Base-by-base conservation (phyloP, 495 filamentous ascomycete species). In the Xylaria curta region DNA sequence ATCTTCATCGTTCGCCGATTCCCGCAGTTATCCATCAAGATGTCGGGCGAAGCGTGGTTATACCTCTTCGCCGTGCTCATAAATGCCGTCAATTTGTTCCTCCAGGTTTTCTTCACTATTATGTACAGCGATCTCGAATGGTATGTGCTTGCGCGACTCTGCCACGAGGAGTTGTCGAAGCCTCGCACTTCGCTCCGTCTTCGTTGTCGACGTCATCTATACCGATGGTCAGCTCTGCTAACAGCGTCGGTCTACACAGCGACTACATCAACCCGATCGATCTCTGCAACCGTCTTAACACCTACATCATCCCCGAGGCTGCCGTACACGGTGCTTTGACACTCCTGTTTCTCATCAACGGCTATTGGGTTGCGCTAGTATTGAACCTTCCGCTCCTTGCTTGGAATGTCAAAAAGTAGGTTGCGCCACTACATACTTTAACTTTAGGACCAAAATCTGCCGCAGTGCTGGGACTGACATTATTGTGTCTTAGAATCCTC, bases 221-320 rank as follows among this genome's bases (percentile, higher is more conserved):
- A 66, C 66, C 63, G 56, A 9, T 60, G 59, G 33, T 66, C 15
- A 54, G n/a, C 31, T 64, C 51, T 67, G 51, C 65, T 58, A 66
- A 77, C 78, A 82, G 75, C 79, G 65, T 53, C 36, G 28, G 9
- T 33, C 54, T 42, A 12, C 44, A 56, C 76, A 97, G 95, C 85
- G 97, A 99, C 85, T 99, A 99, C 85, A 98, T 99, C 86, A 99
- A 99, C 86, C 97, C 97, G 19, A 98, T 98, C 87, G 97, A 99
- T 80, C 95, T 99, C 74, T 99, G 97, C 92, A 99, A 99, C 91
- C 93, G 97, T 76, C 93, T 99, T 74, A 99, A 99, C 87, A 94
- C 94, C 81, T 98, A 99, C 87, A 99, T 99, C 82, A 90, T 98
- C 80, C 97, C 97, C 80, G 97, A 99, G 89, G 97, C 96, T 76